These are phyloP conservation scores for Santalum album DNA, from an alignment of 164 flowering plant species.

Conservation along the genomic window DNA sequence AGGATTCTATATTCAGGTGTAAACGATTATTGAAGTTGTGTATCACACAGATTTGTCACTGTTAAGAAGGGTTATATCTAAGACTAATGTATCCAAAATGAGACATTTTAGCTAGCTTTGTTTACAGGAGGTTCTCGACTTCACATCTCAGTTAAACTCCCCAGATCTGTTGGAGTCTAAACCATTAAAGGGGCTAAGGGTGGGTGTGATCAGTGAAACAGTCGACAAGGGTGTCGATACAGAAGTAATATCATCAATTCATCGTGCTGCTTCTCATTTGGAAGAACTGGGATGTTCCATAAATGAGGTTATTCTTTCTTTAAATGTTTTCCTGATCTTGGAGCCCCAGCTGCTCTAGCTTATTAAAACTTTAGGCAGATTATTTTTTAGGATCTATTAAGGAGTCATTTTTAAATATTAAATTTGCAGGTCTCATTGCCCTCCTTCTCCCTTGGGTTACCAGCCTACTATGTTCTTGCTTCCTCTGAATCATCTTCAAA, in stretches of 20 bases:
- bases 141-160: conserved; percentile 43
- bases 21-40: neutral
- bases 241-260: conserved; percentile 52
- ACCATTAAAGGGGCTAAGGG: conserved; percentile 77
- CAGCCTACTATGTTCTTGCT: conserved; percentile 91
- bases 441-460: conserved; percentile 93
- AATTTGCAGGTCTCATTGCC: conserved; percentile 74
- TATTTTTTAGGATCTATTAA: neutral
- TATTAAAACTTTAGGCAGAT: neutral
- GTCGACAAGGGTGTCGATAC: conserved; percentile 74
- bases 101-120: too few relatives aligned
- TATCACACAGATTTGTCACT: neutral
- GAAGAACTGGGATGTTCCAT: conserved; percentile 77
- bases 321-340: neutral
- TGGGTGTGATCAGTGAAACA: conserved; percentile 85
- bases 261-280: conserved; percentile 69
- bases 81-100: too few relatives aligned
- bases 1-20: too few relatives aligned
- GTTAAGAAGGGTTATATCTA: too few relatives aligned
- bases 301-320: conserved; percentile 46
- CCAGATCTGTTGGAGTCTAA: conserved; percentile 38
- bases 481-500: conserved; percentile 93
- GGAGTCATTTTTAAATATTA: neutral
- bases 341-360: neutral
- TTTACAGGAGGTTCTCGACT: conserved; percentile 77